Percentiles rank a stretch among this genome's conserved stretches.
phyloP scores from a whole-genome alignment of 192 early-diverging fungal genomes.

The Umbelopsis isabellina region DNA sequence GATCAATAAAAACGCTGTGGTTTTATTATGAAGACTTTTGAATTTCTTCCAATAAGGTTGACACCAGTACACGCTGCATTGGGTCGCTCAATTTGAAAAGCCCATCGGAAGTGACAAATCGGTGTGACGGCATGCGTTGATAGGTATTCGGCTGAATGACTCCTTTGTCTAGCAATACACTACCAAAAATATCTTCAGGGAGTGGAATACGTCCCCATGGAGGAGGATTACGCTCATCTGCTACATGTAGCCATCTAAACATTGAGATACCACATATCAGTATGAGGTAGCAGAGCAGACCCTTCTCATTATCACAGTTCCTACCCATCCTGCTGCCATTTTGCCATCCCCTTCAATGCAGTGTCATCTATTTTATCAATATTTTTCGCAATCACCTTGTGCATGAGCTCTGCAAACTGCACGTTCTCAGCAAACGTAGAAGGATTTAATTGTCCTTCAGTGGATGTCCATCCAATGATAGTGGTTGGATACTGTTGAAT shows the following conservation, averaged over 20 bases:
- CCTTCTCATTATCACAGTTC: neutral
- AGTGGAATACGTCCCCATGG: conserved; percentile 53
- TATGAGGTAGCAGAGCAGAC: neutral
- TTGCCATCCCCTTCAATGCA: conserved; percentile 38
- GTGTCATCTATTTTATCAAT: conserved; percentile 37
- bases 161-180: conserved; percentile 54
- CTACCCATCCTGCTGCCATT: conserved; percentile 48
- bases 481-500: conserved; percentile 25
- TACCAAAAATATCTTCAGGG: conserved; percentile 68
- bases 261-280: neutral
- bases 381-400: conserved; percentile 25
- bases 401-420: conserved; percentile 34
- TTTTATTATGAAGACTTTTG: conserved; percentile 12
- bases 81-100: conserved; percentile 55
- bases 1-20: neutral
- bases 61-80: conserved; percentile 44
- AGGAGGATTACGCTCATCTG: conserved; percentile 44
- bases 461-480: conserved; percentile 39
- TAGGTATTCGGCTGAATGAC: conserved; percentile 50
- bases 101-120: conserved; percentile 54
- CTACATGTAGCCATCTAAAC: conserved; percentile 42
- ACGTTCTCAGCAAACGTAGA: conserved; percentile 36
- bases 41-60: conserved; percentile 23
- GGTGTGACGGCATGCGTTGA: conserved; percentile 62
- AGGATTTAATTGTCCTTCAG: conserved; percentile 26